A percentile compares a stretch with the other conserved stretches of the same genome.
These are phyloP conservation scores for Starmera amethionina DNA, from an alignment of 805 yeast genomes.

Conservation along the genomic window DNA sequence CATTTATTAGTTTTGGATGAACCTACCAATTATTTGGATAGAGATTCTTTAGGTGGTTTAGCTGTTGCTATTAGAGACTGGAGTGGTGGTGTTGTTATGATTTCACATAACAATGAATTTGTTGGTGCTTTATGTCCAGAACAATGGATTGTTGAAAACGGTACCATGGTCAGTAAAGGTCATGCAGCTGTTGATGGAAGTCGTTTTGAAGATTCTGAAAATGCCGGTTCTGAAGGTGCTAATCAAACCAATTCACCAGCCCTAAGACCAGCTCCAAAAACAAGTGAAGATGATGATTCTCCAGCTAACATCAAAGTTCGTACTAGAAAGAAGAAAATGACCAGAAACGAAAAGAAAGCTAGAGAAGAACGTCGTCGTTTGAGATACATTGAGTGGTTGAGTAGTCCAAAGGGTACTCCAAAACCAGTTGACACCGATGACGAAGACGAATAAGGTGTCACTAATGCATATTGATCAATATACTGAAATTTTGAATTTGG, in stretches of 20 bases:
- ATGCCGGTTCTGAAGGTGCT: constrained; percentile 36
- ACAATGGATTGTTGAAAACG: constrained; percentile 96
- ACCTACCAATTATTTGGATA: constrained; percentile 96
- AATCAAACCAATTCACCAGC: constrained; percentile 38
- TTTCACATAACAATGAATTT: constrained; percentile 94
- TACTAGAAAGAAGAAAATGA: constrained; percentile 90
- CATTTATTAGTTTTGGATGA: constrained; percentile 93
- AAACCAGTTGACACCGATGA: constrained; percentile 90
- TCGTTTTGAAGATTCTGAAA: constrained; percentile 76
- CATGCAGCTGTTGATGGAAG: constrained; percentile 61
- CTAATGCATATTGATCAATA: no score
- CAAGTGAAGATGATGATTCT: constrained; percentile 66
- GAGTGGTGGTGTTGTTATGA: constrained; percentile 98
- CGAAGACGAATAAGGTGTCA: constrained; percentile 37
- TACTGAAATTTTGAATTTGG: no score
- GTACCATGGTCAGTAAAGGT: constrained; percentile 79
- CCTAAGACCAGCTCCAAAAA: constrained; percentile 30
- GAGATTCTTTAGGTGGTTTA: constrained; percentile 95
- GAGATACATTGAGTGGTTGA: constrained; percentile 90
- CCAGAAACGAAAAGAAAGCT: constrained; percentile 89
- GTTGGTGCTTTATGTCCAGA: constrained; percentile 97
- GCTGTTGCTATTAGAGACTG: constrained; percentile 97
- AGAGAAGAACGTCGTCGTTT: constrained; percentile 91
- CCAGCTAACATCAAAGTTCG: constrained; percentile 95
- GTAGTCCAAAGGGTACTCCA: constrained; percentile 96